Evolutionary conservation across 176 grass and related monocot species (phyloP), one percentile per base, ranked within the genome.

Genomic region (Panicum miliaceum): DNA sequence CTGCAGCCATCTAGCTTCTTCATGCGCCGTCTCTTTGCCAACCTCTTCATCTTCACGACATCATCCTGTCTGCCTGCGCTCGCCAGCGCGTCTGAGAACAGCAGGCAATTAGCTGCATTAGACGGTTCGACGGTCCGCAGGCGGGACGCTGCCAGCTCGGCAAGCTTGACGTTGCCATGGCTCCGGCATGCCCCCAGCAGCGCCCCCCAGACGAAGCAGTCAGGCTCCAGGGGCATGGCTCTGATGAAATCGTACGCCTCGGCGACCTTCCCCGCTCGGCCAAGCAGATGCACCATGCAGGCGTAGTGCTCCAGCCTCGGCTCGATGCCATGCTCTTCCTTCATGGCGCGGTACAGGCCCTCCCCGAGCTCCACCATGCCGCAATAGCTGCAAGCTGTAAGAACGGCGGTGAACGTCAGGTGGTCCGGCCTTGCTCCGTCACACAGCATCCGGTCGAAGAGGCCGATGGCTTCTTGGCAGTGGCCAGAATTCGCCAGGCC

Each of bases 291-390:
- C 25, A 94, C 90, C 85, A 94, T 84, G 79, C 90, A 94, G 18
- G 93, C 90, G 57, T 85, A 92, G 58, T 94, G 90, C 74, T 94
- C 93, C 87, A 92, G 34, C 87, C 87, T 92, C 18, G 82, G 90
- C 9, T 74, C 64, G 12, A 94, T 80, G 66, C 70, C 41, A 25
- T 81, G 61, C 35, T 86, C 78, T 32, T 68, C 87, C 15, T 63
- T 63, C 93, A 94, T 94, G 20, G 69, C 70, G 47, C 34, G 75
- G 90, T 86, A 92, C 71, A 88, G 25, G 0, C 5, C 19, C 85
- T 81, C 84, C 48, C 92, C 90, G 19, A 54, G 15, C 69, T 88
- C 70, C 3, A 92, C 93, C 85, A 90, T 90, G 76, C 93, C 87
- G 1, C 77, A 82, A 7, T 94, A 89, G 81, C 93, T 88, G 54